Percentiles rank a stretch among this genome's conserved stretches.
These are phyloP conservation scores for Penicillium expansum DNA, from an alignment of 2,329 filamentous ascomycete species.

Conservation along the genomic window DNA sequence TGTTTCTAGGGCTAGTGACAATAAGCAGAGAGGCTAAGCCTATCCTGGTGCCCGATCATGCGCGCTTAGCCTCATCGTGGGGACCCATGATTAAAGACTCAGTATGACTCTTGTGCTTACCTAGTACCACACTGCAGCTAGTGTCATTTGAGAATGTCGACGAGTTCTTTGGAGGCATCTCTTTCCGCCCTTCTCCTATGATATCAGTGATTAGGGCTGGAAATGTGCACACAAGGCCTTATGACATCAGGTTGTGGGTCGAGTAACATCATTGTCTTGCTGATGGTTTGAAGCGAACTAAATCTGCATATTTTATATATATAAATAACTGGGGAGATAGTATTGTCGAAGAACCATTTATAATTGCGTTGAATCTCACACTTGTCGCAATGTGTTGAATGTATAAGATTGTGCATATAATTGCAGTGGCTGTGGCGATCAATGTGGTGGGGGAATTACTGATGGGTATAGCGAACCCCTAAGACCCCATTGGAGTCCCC, in stretches of 20 bases:
- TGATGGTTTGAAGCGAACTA: not conserved
- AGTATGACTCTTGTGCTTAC: not conserved
- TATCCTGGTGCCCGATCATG: constrained; percentile 5
- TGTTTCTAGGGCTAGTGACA: not conserved
- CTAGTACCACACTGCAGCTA: not conserved
- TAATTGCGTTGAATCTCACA: not conserved
- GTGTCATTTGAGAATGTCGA: not conserved
- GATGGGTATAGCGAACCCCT: not conserved
- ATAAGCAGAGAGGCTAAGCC: not conserved
- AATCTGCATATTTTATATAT: not conserved
- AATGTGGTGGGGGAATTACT: not conserved
- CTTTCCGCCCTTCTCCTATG: not conserved
- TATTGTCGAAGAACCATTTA: not conserved
- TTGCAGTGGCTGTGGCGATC: constrained; percentile 3
- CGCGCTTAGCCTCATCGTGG: not conserved
- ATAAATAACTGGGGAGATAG: not conserved
- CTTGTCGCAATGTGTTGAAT: not conserved
- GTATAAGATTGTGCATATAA: not conserved
- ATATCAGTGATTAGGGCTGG: constrained; percentile 6
- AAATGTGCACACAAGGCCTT: not conserved
- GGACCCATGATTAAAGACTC: not conserved
- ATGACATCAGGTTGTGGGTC: constrained; percentile 13
- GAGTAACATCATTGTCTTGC: not conserved
- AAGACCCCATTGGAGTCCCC: not conserved
- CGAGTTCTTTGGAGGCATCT: not conserved